A percentile compares a stretch with the other conserved stretches of the same genome.
Evolutionary conservation across 495 filamentous ascomycete species (phyloP).

Genomic region (Patellaria atrata): DNA sequence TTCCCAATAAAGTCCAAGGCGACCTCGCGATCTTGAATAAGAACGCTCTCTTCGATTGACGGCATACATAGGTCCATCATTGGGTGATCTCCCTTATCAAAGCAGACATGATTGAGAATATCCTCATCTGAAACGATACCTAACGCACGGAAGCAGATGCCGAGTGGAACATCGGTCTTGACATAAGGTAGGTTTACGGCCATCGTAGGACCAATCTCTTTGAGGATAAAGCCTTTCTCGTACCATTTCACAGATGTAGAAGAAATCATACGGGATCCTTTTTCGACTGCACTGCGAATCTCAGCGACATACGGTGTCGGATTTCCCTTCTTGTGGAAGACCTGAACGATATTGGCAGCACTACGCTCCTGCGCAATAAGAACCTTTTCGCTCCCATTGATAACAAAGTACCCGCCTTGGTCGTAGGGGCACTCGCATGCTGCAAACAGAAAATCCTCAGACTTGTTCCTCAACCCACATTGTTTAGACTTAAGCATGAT

Average conservation of each 20-base stretch:
- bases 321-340: slow-evolving; percentile 92
- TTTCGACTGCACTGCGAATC: slow-evolving; percentile 91
- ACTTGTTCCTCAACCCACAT: slow-evolving; percentile 69
- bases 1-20: slow-evolving; percentile 93
- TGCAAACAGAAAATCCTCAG: slow-evolving; percentile 65
- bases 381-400: slow-evolving; percentile 99
- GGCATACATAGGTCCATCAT: slow-evolving; percentile 97
- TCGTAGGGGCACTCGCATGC: slow-evolving; percentile 96
- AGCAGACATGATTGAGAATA: slow-evolving; percentile 94
- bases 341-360: slow-evolving; percentile 94
- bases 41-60: slow-evolving; percentile 89
- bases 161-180: slow-evolving; percentile 83
- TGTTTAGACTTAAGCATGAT: slow-evolving; percentile 96
- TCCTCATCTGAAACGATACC: slow-evolving; percentile 97
- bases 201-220: slow-evolving; percentile 72
- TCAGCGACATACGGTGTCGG: slow-evolving; percentile 85
- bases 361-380: slow-evolving; percentile 94
- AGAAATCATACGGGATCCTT: slow-evolving; percentile 84
- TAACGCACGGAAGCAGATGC: slow-evolving; percentile 85
- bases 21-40: slow-evolving; percentile 91
- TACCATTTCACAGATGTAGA: slow-evolving; percentile 78
- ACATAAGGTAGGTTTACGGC: slow-evolving; percentile 84
- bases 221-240: slow-evolving; percentile 62
- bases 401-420: slow-evolving; percentile 95
- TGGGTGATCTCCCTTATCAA: slow-evolving; percentile 82